A percentile compares a stretch with the other conserved stretches of the same genome.
phyloP scores from a whole-genome alignment of 305 asterid genomes.

The Rubia peregrina region DNA sequence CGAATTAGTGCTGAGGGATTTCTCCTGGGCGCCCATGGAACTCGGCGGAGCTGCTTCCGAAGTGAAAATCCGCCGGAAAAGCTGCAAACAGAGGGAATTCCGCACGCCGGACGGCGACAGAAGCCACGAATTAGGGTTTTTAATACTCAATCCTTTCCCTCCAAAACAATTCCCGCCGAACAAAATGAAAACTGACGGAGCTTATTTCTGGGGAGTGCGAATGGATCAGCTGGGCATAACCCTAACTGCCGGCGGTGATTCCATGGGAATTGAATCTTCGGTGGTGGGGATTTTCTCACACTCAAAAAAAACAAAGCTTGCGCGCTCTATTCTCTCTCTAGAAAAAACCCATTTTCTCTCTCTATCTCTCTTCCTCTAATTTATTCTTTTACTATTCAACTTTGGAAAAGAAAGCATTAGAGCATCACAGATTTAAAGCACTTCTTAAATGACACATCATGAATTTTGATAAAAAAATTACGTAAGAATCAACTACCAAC shows the following conservation, averaged over 20 bases:
- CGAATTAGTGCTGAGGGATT: conserved; percentile 52
- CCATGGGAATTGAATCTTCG: conserved; percentile 15
- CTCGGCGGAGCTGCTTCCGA: conserved; percentile 12
- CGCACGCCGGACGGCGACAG: conserved; percentile 16
- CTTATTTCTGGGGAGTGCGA: background rate
- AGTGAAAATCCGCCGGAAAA: conserved; percentile 29
- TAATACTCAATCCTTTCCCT: conserved; percentile 7
- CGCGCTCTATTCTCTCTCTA: conserved; percentile 22
- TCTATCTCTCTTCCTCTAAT: background rate
- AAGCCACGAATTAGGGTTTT: conserved; percentile 54
- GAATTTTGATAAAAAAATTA: too few species aligned
- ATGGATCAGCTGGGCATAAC: conserved; percentile 38
- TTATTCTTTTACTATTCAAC: background rate
- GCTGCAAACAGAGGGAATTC: conserved; percentile 17
- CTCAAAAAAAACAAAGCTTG: conserved; percentile 11
- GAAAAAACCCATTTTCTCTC: background rate
- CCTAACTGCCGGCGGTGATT: conserved; percentile 51
- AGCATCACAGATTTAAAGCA: too few species aligned
- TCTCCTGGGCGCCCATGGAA: conserved; percentile 76
- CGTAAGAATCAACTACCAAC: too few species aligned
- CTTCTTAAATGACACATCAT: too few species aligned
- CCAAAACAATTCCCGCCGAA: conserved; percentile 7
- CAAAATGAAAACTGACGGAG: conserved; percentile 2
- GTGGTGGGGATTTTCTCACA: conserved; percentile 21
- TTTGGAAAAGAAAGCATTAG: background rate